These are phyloP conservation scores for Senecio squalidus DNA, from an alignment of 140 eudicot species.

Conservation along the genomic window DNA sequence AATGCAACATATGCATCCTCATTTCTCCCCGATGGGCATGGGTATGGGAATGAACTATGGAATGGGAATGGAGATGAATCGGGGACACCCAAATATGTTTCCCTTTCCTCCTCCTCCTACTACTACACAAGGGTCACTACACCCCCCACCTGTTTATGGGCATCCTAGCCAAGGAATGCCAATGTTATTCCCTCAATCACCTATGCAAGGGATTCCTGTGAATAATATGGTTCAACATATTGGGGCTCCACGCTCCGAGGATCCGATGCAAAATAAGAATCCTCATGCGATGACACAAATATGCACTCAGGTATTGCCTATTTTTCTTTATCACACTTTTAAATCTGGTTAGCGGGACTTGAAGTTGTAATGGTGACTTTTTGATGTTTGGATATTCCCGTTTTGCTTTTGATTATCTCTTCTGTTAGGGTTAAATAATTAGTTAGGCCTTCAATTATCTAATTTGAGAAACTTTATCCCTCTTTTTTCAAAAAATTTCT, in stretches of 20 bases:
- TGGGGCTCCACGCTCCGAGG: constrained; percentile 31
- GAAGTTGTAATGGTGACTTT: neutral
- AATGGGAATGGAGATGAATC: constrained; percentile 52
- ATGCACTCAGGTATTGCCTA: constrained; percentile 36
- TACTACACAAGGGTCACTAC: constrained; percentile 41
- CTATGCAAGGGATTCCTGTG: constrained; percentile 31
- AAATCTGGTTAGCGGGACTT: neutral
- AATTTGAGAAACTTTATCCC: no score
- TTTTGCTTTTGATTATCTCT: no score
- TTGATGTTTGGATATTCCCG: no score
- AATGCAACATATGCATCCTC: constrained; percentile 84
- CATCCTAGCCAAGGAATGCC: constrained; percentile 51
- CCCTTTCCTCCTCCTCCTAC: constrained; percentile 30
- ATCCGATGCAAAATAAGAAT: constrained; percentile 24
- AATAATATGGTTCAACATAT: constrained; percentile 25
- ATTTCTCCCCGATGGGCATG: constrained; percentile 71
- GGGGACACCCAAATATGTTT: constrained; percentile 39
- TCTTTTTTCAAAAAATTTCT: neutral
- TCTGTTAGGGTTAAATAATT: no score
- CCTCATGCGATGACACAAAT: constrained; percentile 21
- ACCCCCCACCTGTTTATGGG: constrained; percentile 29
- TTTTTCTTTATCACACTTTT: neutral
- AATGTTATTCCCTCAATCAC: constrained; percentile 39
- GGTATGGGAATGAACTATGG: constrained; percentile 51
- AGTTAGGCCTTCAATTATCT: no score